These are phyloP conservation scores for Vitis hybrid DNA, from an alignment of 177 flowering plant species.

Conservation along the genomic window DNA sequence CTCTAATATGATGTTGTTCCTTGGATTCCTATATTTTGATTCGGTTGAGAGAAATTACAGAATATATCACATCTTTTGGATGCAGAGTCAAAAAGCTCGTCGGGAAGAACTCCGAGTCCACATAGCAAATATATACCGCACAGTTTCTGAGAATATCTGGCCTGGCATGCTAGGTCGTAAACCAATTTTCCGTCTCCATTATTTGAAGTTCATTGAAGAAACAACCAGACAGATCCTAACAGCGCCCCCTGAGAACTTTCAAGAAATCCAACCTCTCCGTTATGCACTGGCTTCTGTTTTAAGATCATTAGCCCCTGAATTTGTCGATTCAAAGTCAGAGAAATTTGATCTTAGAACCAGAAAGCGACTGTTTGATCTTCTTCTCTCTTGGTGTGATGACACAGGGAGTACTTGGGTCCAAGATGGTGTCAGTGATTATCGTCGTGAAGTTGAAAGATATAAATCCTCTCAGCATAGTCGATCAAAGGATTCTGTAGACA, in stretches of 20 bases:
- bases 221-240: constrained; percentile 57
- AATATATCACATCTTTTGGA: constrained; percentile 2
- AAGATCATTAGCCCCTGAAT: constrained; percentile 87
- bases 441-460: constrained; percentile 93
- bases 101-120: constrained; percentile 93
- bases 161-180: constrained; percentile 86
- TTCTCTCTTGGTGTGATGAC: constrained; percentile 95
- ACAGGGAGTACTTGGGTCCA: constrained; percentile 74
- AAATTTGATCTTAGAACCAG: constrained; percentile 86
- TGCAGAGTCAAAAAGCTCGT: constrained; percentile 88
- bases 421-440: constrained; percentile 83
- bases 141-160: constrained; percentile 95
- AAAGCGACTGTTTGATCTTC: constrained; percentile 88
- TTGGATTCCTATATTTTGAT: not conserved
- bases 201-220: constrained; percentile 89
- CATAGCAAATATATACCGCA: constrained; percentile 84
- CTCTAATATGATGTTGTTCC: not conserved
- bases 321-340: constrained; percentile 90
- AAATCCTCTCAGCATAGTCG: constrained; percentile 82
- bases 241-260: constrained; percentile 75
- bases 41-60: not conserved
- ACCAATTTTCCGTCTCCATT: constrained; percentile 84
- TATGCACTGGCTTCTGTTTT: constrained; percentile 90
- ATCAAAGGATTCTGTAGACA: constrained; percentile 93
- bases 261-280: constrained; percentile 91